Percentiles rank a stretch among this genome's conserved stretches.
Evolutionary conservation across 2,329 filamentous ascomycete species (phyloP).

Genomic region (Cordyceps cateniannulata): DNA sequence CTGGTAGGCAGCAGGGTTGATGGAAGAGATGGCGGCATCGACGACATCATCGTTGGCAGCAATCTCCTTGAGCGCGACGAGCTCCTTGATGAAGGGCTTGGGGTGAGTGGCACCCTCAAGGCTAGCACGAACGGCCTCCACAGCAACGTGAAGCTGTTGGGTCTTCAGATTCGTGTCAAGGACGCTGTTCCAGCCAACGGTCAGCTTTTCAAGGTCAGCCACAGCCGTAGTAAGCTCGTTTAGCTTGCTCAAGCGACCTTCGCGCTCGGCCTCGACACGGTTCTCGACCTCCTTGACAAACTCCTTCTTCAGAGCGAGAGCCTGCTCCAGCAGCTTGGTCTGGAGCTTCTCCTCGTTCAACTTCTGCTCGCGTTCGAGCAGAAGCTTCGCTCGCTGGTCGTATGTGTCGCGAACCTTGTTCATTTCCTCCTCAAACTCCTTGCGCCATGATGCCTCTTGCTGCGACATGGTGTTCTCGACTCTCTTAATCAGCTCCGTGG

Average conservation of each 20-base stretch:
- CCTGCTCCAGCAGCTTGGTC: slow-evolving; percentile 86
- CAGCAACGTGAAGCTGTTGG: slow-evolving; percentile 91
- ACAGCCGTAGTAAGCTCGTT: slow-evolving; percentile 72
- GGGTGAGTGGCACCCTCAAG: slow-evolving; percentile 67
- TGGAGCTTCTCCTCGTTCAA: slow-evolving; percentile 75
- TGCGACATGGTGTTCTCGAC: slow-evolving; percentile 75
- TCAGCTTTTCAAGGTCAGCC: slow-evolving; percentile 78
- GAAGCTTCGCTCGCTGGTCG: slow-evolving; percentile 69
- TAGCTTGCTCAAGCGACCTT: slow-evolving; percentile 79
- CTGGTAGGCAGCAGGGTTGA: slow-evolving; percentile 91
- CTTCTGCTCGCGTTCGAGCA: slow-evolving; percentile 72
- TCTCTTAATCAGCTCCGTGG: slow-evolving; percentile 79
- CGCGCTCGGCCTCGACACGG: slow-evolving; percentile 82
- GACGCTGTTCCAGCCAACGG: slow-evolving; percentile 82
- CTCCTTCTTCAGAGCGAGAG: slow-evolving; percentile 77
- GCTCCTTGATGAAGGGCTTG: slow-evolving; percentile 82
- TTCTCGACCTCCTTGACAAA: slow-evolving; percentile 73
- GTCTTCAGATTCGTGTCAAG: slow-evolving; percentile 87
- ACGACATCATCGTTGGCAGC: slow-evolving; percentile 79
- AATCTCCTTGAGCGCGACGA: slow-evolving; percentile 91
- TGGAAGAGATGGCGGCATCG: slow-evolving; percentile 89
- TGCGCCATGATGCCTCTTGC: slow-evolving; percentile 77
- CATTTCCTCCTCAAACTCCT: slow-evolving; percentile 83
- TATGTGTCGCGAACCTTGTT: slow-evolving; percentile 72
- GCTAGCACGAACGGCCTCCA: slow-evolving; percentile 83